Evolutionary conservation across 352 stramenopile genomes (phyloP), one percentile per base, ranked within the genome.

Genomic region (Phytophthora uliginosa): DNA sequence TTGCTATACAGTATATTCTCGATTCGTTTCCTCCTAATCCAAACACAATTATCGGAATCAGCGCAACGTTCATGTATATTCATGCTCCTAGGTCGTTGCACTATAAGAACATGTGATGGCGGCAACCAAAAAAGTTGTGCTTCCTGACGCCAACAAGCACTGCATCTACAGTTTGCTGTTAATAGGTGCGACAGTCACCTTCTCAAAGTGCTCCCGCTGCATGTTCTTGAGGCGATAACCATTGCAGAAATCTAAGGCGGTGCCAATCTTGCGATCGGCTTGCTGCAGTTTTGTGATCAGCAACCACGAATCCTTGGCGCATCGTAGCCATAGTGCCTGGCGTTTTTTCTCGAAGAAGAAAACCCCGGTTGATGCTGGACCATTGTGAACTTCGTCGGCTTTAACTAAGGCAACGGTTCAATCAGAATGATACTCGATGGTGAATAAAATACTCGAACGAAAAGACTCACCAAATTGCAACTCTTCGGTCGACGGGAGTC

Each of bases 321-420:
- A 94, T 57, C 85, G 85, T 53, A 96, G 67, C 88, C 88, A 95
- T 9, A 96, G 68, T 50, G 73, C 86, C 24, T 95, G 76, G 7
- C 77, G 78, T 52, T 77, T 75, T 69, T 94, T 95, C 59, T 96
- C 89, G 24, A 90, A 95, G 79, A 94, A 88, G 65, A 92, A 96
- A 0, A 68, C 66, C 1, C 89, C 89, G 6, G 59, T 7, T 9
- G 58, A 20, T 55, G 54, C 40, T 45, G 31, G 68, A 50, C 15
- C 47, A 42, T 69, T 55, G 48, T 45, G 48, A 68, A n/a, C 57
- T 36, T 70, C 59, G n/a, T 79, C 66, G 20, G 20, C 55, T 66
- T 74, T 53, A 47, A 81, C 71, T 84, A 24, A 10, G 42, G 4
- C 17, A 51, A 51, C 18, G n/a, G 20, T 22, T 45, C 13, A n/a